phyloP scores from a whole-genome alignment of 2,329 filamentous ascomycete genomes.

The Ilyonectria destructans region DNA sequence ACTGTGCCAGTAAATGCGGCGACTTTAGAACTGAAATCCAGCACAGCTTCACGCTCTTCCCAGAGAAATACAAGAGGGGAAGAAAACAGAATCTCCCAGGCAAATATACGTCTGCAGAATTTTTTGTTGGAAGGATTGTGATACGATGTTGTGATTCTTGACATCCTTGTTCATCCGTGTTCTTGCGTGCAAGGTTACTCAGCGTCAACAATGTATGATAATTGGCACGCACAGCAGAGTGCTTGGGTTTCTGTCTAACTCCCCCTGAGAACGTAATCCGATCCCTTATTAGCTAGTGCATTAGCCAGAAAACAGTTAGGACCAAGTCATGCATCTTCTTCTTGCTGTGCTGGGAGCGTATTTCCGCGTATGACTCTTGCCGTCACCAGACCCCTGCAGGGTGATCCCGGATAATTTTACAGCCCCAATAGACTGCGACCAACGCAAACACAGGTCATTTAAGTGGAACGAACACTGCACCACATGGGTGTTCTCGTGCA shows the following conservation, averaged over 20 bases:
- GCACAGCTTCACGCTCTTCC: not conserved
- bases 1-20: not conserved
- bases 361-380: not conserved
- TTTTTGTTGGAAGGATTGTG: not conserved
- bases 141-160: not conserved
- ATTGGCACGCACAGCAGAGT: not conserved
- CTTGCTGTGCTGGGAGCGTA: not conserved
- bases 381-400: not conserved
- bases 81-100: not conserved
- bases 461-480: not conserved
- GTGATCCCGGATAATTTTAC: not conserved
- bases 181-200: not conserved
- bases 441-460: not conserved
- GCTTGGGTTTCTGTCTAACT: not conserved
- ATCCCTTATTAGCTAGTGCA: too few relatives aligned
- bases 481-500: not conserved
- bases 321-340: not conserved
- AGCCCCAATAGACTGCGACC: not conserved
- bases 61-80: not conserved
- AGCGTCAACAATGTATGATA: not conserved
- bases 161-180: not conserved
- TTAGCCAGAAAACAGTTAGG: too few relatives aligned
- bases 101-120: not conserved
- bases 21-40: not conserved
- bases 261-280: too few relatives aligned